Evolutionary conservation across 1,139 yeast genomes (phyloP), one percentile per base, ranked within the genome.

Genomic region (Meyerozyma sp.): DNA sequence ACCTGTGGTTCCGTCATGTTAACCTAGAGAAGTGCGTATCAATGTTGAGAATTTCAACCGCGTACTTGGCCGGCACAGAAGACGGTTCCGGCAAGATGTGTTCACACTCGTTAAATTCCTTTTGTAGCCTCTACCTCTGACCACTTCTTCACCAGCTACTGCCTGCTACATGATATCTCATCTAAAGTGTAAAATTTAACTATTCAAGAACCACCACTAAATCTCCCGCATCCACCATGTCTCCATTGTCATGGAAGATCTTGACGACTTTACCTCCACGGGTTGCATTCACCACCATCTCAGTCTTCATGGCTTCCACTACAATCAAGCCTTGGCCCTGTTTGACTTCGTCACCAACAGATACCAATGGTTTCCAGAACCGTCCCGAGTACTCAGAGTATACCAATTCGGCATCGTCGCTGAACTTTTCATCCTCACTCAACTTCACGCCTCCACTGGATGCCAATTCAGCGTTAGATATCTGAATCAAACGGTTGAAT

Each of bases 241-340:
- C 96, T 55, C 98, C 98, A 57, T 88, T 88, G 49, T 75, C 74
- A 62, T 87, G 95, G 49, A 82, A 68, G 39, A 93, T 73, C 68
- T 88, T 87, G 42, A 81, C 66, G 16, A 93, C 93, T 59, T 79
- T 87, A 54, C 98, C 98, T 8, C 68, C 72, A 42, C 65, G 74
- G 3, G 95, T 77, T 14, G 97, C 81, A 46, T 68, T 72, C 36
- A 91, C 95, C 41, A 82, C 79, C 96, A 93, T 90, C 64, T 93
- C 98, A 1, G 98, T 93, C 73, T 93, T 93, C 98, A 93, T 93
- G 43, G 98, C 98, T 64, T 93, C 98, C 46, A 93, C 88, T 43
- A 93, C 89, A 49, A 93, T 78, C 50, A 93, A 72, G 4, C 90
- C 90, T 56, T 88, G 93, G 30, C 91, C 95, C 45, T 70, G 76